These are phyloP conservation scores for Phytophthora macrochlamydospora DNA, from an alignment of 352 stramenopile species.

Conservation along the genomic window DNA sequence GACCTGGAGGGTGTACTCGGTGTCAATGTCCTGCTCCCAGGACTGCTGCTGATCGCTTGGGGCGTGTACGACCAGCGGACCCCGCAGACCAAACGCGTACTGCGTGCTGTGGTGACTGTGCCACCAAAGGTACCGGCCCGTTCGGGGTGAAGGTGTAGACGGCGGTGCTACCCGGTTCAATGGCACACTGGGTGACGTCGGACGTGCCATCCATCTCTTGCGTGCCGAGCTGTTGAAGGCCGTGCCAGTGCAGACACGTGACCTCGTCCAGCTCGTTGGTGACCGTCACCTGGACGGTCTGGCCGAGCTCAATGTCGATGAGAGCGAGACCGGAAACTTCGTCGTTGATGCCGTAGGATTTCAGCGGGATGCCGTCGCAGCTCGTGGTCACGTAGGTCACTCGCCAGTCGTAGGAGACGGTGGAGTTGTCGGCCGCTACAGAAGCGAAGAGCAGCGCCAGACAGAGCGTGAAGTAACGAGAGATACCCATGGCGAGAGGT, in stretches of 20 bases:
- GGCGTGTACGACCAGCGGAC: conserved; percentile 31
- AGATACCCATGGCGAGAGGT: conserved; percentile 13
- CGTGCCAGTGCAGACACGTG: conserved; percentile 41
- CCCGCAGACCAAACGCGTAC: conserved; percentile 39
- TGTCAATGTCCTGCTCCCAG: conserved; percentile 22
- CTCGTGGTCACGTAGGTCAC: conserved; percentile 24
- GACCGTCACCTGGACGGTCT: conserved; percentile 27
- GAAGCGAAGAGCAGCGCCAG: conserved; percentile 2
- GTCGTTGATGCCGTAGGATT: conserved; percentile 33
- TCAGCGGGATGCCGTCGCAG: conserved; percentile 25
- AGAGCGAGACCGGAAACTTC: conserved; percentile 4
- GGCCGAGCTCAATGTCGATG: conserved; percentile 30
- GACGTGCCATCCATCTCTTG: conserved; percentile 43
- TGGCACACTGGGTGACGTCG: conserved; percentile 39
- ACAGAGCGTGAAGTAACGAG: conserved; percentile 8
- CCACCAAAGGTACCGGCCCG: conserved; percentile 37
- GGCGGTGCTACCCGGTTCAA: conserved; percentile 13
- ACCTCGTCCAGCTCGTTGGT: conserved; percentile 29
- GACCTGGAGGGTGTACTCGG: conserved; percentile 32
- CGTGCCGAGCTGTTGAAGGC: conserved; percentile 33
- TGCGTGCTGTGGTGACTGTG: conserved; percentile 37
- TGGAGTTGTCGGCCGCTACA: conserved; percentile 17
- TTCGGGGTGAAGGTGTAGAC: conserved; percentile 37
- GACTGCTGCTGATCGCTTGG: conserved; percentile 8
- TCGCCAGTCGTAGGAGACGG: conserved; percentile 29